Evolutionary conservation across 2,329 filamentous ascomycete species (phyloP), one percentile per base, ranked within the genome.

Genomic region (Aureobasidium sp.): DNA sequence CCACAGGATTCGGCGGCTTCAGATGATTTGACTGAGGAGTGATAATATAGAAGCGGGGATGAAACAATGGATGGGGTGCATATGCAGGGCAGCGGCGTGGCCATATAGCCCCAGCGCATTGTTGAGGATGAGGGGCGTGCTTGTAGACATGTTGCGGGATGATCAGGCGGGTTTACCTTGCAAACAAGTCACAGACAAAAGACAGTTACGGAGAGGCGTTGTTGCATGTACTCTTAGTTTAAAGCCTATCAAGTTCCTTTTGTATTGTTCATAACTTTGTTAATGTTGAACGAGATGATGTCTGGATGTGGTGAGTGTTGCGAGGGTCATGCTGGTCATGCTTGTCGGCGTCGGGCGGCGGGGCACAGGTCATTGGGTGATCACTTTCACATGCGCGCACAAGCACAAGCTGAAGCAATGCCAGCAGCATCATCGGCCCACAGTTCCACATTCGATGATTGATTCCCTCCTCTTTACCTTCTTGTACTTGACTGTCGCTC

Each of bases 1-100:
- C 60, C 41, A 53, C 48, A 27, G 59, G 59, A 48, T 72, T 69
- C 62, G 65, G 69, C 46, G 70, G 66, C 48, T 73, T 72, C 64
- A 66, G 67, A 62, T 69, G 26, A 61, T 27, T 8, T 36, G 24
- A 2, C 26, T 37, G 50, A 39, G 27, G 51, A 56, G 24, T 24
- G 17, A 36, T 46, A 53, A 56, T 41, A 41, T 47, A 27, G 50
- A 55, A 55, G 60, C 48, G 43, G 60, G 48, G 60, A 32, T 10
- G n/a, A 29, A 20, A 39, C 36, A 52, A 52, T 27, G 57, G 44
- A 51, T 61, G 57, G 46, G 44, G 57, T 51, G 27, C 47, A 59
- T 43, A 55, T 39, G 60, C 60, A 56, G 41, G 60, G 51, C 24
- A 55, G 39, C 50, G 43, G 26, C 24, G 17, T 61, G 57, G n/a